Evolutionary conservation across 139 green algal species (phyloP), one percentile per base, ranked within the genome.

Genomic region (Auxenochlorella pyrenoidosa): DNA sequence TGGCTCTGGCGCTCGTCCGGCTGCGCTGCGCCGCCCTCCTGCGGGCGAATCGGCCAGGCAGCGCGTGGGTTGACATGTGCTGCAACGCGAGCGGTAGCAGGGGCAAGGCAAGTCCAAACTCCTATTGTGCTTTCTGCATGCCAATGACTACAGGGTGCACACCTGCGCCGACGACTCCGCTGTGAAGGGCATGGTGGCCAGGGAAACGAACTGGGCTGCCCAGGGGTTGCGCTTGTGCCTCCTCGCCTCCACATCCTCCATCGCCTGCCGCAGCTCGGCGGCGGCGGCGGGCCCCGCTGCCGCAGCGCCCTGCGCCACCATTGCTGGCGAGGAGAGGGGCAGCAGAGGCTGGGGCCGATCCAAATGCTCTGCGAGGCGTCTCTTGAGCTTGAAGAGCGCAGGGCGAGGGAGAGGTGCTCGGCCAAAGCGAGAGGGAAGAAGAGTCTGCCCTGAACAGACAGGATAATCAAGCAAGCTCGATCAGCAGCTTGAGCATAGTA

Each of bases 221-320:
- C 75, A 85, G 28, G 80, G 80, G 60, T 85, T 44, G 28, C 80
- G 80, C 40, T 75, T 75, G 80, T 85, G 80, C 80, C 43, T 16
- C 63, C 75, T 85, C 8, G 26, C 19, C 51, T 85, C 80, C 32
- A 85, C 44, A 26, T 76, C 80, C 40, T 76, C 80, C 30, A 60
- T 40, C 78, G 73, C 73, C 24, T 58, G 40, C 40, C 73, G 28
- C 40, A 79, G 30, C 75, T 32, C 75, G 26, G 28, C 44, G 38
- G 41, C 43, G 70, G 70, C 70, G 40, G 70, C 13, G n/a, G 70
- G 70, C 70, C n/a, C 10, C 68, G 68, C 68, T 16, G 70, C 70
- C 3, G 70, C 70, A 10, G 40, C 15, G 12, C 30, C 70, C 28
- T 34, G 3, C 34, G 54, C 54, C 54, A 34, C 34, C 70, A 44